Evolutionary conservation across 2,329 filamentous ascomycete genomes (phyloP).

Genomic region (Torrubiella hemipterigena): DNA sequence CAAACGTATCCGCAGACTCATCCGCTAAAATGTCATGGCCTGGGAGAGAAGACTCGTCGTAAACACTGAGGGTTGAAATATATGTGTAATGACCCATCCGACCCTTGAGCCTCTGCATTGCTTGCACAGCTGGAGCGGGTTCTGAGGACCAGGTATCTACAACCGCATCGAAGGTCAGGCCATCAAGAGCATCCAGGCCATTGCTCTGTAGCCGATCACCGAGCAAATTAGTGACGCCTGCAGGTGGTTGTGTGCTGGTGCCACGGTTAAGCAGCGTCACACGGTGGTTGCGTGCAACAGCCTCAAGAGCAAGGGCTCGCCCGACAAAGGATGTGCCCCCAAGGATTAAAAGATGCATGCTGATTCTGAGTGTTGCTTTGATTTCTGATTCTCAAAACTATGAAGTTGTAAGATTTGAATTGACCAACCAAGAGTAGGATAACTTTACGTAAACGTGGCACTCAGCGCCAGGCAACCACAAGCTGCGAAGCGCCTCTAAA

Average conservation of each 20-base stretch:
- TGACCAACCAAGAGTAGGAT: too few relatives aligned
- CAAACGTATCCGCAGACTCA: neutral
- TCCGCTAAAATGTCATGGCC: neutral
- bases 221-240: neutral
- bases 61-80: conserved; percentile 2
- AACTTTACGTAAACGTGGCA: too few relatives aligned
- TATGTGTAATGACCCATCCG: conserved; percentile 1
- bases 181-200: neutral
- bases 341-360: conserved; percentile 2
- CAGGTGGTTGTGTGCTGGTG: neutral
- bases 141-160: conserved; percentile 1
- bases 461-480: too few relatives aligned
- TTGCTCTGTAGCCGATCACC: neutral
- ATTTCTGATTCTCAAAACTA: too few relatives aligned
- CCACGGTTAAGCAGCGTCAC: conserved; percentile 2
- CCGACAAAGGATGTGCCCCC: conserved; percentile 1
- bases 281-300: neutral
- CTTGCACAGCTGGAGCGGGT: neutral
- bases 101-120: conserved; percentile 1
- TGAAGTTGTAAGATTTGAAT: too few relatives aligned
- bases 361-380: too few relatives aligned
- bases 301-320: neutral
- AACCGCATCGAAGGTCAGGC: conserved; percentile 1
- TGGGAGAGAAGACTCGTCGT: neutral
- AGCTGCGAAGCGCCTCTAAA: too few relatives aligned